phyloP scores from a whole-genome alignment of 345 rosid species.

The Pistacia integerrima region DNA sequence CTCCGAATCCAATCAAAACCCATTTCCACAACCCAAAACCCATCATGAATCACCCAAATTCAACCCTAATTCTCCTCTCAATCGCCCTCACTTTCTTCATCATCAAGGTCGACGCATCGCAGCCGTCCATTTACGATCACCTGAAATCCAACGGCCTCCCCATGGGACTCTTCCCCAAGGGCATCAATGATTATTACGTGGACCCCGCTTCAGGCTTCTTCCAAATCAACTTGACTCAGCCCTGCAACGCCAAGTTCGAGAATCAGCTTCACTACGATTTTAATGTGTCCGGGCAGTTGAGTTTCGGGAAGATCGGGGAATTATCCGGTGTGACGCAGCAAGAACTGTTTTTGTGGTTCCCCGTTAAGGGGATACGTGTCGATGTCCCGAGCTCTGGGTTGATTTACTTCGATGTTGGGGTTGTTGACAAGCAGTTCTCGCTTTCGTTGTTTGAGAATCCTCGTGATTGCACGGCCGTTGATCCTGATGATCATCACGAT shows the following conservation, averaged over 20 bases:
- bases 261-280: slow-evolving; percentile 77
- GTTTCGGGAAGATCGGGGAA: slow-evolving; percentile 62
- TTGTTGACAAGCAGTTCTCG: slow-evolving; percentile 75
- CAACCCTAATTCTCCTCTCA: background rate
- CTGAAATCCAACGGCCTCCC: slow-evolving; percentile 50
- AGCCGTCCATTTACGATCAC: background rate
- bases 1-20: background rate
- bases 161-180: slow-evolving; percentile 74
- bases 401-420: slow-evolving; percentile 82
- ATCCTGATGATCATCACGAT: slow-evolving; percentile 20
- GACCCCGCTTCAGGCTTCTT: slow-evolving; percentile 58
- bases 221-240: slow-evolving; percentile 53
- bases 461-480: slow-evolving; percentile 68
- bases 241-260: slow-evolving; percentile 83
- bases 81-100: background rate
- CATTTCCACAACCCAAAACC: background rate
- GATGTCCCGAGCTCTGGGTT: slow-evolving; percentile 77
- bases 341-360: slow-evolving; percentile 86
- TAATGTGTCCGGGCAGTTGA: slow-evolving; percentile 65
- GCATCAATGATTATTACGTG: slow-evolving; percentile 56
- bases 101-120: background rate
- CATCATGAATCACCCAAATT: background rate
- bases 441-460: slow-evolving; percentile 81
- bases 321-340: slow-evolving; percentile 76
- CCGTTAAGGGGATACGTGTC: slow-evolving; percentile 70